phyloP scores from a whole-genome alignment of 306 rosid species.

The Lathyrus sativus region DNA sequence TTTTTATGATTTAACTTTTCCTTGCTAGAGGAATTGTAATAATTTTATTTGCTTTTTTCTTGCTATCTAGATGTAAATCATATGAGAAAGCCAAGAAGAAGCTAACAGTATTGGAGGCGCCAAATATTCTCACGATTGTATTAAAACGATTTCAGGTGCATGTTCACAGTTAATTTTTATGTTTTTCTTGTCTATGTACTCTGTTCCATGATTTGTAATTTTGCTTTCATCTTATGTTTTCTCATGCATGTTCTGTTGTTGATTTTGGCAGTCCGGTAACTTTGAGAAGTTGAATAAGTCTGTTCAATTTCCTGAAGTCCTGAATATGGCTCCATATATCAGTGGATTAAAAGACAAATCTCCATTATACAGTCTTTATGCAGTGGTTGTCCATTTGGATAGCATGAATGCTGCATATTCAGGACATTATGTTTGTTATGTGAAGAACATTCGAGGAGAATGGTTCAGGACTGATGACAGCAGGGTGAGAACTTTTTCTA shows the following conservation, averaged over 20 bases:
- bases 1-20: neutral
- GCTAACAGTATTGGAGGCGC: conserved; percentile 72
- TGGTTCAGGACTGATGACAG: conserved; percentile 80
- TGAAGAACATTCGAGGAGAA: conserved; percentile 59
- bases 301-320: conserved; percentile 63
- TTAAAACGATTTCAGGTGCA: conserved; percentile 77
- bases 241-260: conserved; percentile 38
- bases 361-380: conserved; percentile 68
- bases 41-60: conserved; percentile 17
- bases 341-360: conserved; percentile 56
- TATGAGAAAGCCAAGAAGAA: conserved; percentile 79
- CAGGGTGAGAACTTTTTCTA: conserved; percentile 49
- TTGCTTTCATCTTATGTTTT: conserved; percentile 21
- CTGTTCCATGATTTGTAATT: conserved; percentile 16
- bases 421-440: conserved; percentile 81
- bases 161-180: conserved; percentile 27
- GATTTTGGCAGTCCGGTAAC: conserved; percentile 65
- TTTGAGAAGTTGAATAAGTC: conserved; percentile 72
- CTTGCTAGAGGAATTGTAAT: conserved; percentile 8
- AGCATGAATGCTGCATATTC: conserved; percentile 66
- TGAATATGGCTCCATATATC: conserved; percentile 73
- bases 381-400: conserved; percentile 83
- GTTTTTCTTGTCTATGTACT: conserved; percentile 20
- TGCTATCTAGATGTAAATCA: conserved; percentile 61
- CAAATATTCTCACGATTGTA: conserved; percentile 80